phyloP scores from a whole-genome alignment of 306 rosid species.

The Vigna radiata region DNA sequence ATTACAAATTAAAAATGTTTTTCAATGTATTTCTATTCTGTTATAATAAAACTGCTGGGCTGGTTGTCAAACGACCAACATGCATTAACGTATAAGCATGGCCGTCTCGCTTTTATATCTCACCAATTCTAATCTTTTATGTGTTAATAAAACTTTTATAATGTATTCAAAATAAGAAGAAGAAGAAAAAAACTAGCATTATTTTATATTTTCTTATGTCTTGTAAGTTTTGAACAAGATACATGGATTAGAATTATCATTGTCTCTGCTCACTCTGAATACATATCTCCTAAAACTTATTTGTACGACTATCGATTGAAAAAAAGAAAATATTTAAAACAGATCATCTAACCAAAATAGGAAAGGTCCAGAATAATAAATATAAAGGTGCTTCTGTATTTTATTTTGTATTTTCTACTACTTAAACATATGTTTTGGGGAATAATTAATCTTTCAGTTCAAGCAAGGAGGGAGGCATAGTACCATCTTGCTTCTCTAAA shows the following conservation, averaged over 20 bases:
- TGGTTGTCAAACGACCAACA: not conserved
- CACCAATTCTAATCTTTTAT: too few relatives aligned
- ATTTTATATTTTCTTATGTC: not conserved
- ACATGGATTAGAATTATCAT: not conserved
- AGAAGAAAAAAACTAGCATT: not conserved
- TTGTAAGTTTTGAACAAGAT: not conserved
- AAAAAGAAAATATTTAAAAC: not conserved
- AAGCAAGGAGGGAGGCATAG: not conserved
- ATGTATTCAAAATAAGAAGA: too few relatives aligned
- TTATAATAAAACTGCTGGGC: not conserved
- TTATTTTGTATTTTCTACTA: not conserved
- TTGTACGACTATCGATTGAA: not conserved
- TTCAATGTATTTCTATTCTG: not conserved
- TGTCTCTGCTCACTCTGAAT: not conserved
- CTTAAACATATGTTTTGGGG: not conserved
- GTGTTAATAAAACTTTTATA: not conserved
- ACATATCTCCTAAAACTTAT: not conserved
- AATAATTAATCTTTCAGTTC: not conserved
- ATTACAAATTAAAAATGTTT: not conserved
- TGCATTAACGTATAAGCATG: not conserved
- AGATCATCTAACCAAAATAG: not conserved
- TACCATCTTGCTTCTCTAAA: not conserved
- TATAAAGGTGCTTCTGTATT: not conserved
- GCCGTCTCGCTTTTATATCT: not conserved
- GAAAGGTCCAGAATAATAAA: not conserved